Conservation (phyloP, 305 asterid genomes). For the Fraxinus greggii region DNA sequence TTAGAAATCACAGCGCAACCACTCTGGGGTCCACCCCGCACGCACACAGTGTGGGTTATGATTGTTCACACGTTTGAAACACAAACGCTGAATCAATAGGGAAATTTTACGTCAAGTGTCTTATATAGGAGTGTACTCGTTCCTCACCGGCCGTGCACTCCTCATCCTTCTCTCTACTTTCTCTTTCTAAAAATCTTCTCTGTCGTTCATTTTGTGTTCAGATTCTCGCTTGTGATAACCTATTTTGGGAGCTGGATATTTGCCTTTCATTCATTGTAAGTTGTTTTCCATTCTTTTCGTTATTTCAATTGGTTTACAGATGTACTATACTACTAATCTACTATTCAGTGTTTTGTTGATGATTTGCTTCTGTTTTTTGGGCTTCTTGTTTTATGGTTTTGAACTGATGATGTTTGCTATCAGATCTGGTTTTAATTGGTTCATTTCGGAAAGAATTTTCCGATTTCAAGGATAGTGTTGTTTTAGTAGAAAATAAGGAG, state of each 20-base stretch:
- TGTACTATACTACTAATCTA: background rate
- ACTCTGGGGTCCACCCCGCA: slow-evolving; percentile 38
- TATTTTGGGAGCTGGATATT: slow-evolving; percentile 26
- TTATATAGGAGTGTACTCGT: slow-evolving; percentile 38
- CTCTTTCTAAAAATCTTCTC: slow-evolving; percentile 18
- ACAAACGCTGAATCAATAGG: slow-evolving; percentile 12
- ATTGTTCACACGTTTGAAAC: slow-evolving; percentile 60
- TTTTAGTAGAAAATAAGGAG: background rate
- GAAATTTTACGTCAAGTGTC: slow-evolving; percentile 20
- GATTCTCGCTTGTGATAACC: slow-evolving; percentile 17
- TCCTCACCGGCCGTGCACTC: slow-evolving; percentile 49
- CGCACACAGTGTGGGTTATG: slow-evolving; percentile 40
- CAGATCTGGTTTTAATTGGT: background rate
- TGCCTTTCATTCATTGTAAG: slow-evolving; percentile 40
- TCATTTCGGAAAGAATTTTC: background rate
- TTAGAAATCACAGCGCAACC: slow-evolving; percentile 33
- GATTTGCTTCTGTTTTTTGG: slow-evolving; percentile 2
- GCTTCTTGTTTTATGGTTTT: slow-evolving; percentile 9
- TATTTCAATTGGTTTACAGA: slow-evolving; percentile 1
- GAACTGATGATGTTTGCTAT: background rate
- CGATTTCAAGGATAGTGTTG: background rate
- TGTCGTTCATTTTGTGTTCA: slow-evolving; percentile 22
- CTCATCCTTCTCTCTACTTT: slow-evolving; percentile 32
- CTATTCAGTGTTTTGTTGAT: background rate
- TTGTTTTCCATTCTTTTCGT: slow-evolving; percentile 2